Conservation (phyloP, 495 filamentous ascomycete genomes). For the Penicillium parvum region DNA sequence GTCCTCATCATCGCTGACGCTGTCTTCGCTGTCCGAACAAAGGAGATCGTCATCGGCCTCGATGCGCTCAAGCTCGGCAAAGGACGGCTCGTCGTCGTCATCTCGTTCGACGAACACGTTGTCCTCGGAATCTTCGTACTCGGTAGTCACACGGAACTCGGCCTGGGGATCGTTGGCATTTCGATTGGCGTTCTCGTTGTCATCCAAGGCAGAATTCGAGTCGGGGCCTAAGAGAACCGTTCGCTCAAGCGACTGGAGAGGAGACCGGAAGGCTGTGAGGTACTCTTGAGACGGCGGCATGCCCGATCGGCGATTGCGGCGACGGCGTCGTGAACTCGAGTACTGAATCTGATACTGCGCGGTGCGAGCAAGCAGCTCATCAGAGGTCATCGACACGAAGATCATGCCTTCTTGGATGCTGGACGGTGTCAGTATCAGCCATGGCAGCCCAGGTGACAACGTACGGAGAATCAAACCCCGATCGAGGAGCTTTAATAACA, state of each 20-base stretch:
- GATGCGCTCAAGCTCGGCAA: constrained; percentile 25
- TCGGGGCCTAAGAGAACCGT: constrained; percentile 22
- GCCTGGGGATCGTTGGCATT: constrained; percentile 20
- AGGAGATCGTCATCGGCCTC: constrained; percentile 34
- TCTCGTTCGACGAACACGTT: constrained; percentile 24
- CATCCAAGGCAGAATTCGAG: constrained; percentile 20
- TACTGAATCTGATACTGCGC: constrained; percentile 75
- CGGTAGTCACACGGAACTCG: constrained; percentile 48
- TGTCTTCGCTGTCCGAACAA: constrained; percentile 51
- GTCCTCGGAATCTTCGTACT: constrained; percentile 45
- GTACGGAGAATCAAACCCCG: constrained; percentile 81
- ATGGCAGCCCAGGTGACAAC: constrained; percentile 29
- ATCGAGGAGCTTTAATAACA: constrained; percentile 79
- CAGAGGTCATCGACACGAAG: constrained; percentile 78
- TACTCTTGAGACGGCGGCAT: constrained; percentile 42
- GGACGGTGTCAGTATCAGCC: constrained; percentile 12
- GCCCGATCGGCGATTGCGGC: constrained; percentile 24
- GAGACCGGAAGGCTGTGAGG: constrained; percentile 32
- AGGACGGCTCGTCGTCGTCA: constrained; percentile 20
- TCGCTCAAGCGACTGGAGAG: constrained; percentile 31
- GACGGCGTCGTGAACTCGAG: constrained; percentile 24
- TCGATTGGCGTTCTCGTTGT: constrained; percentile 15
- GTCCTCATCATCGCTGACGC: constrained; percentile 40
- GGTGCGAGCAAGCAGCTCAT: constrained; percentile 70
- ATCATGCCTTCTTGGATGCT: constrained; percentile 93